These are phyloP conservation scores for Irpex sp. DNA, from an alignment of 1,284 basidiomycete species.

Conservation along the genomic window DNA sequence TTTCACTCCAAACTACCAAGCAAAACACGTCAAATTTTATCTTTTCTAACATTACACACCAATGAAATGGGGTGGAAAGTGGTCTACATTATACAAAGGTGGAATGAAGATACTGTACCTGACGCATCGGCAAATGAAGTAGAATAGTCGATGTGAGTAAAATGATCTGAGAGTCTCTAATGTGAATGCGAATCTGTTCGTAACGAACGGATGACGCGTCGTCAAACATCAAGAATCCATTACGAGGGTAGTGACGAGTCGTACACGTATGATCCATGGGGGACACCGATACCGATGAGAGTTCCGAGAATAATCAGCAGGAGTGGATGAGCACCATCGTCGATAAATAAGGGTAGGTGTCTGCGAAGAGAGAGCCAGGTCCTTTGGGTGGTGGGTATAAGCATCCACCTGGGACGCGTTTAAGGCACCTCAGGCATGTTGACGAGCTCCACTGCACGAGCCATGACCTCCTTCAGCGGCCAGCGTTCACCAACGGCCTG, in stretches of 20 bases:
- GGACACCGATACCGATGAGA: background rate
- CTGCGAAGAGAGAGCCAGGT: background rate
- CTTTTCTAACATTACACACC: background rate
- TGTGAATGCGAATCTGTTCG: background rate
- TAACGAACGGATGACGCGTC: background rate
- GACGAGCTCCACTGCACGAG: slow-evolving; percentile 76
- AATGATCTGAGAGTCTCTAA: background rate
- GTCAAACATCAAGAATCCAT: background rate
- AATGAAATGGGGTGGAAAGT: background rate
- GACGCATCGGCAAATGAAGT: background rate
- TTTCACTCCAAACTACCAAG: background rate
- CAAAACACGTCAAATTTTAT: background rate
- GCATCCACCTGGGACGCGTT: slow-evolving; percentile 3
- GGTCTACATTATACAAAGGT: background rate
- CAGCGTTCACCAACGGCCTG: slow-evolving; percentile 74
- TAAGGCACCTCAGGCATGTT: slow-evolving; percentile 29
- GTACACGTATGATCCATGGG: background rate
- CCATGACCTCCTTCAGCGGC: slow-evolving; percentile 76
- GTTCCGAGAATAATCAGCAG: background rate
- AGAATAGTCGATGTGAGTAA: background rate
- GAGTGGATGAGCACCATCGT: background rate
- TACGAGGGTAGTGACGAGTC: background rate
- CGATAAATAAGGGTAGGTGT: background rate
- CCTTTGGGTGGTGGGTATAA: background rate
- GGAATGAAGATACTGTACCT: background rate